Evolutionary conservation across 768 basidiomycete species (phyloP).

Genomic region (Lentinula raphanica): DNA sequence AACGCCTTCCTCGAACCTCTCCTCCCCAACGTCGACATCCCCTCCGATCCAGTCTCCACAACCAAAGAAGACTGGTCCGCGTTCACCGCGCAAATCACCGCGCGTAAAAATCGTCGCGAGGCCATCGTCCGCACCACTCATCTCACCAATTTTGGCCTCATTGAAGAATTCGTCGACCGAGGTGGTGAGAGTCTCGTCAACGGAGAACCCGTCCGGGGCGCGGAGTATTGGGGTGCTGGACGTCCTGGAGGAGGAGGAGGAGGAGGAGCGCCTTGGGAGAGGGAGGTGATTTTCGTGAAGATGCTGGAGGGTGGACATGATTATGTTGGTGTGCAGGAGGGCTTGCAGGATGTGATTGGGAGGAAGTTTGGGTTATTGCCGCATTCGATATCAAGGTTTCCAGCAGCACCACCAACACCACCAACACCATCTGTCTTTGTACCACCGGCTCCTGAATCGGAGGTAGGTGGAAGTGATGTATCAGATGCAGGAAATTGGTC

Average conservation of each 20-base stretch:
- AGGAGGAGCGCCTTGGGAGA: neutral
- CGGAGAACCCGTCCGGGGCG: neutral
- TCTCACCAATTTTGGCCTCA: slow-evolving; percentile 43
- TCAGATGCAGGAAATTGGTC: slow-evolving; percentile 2
- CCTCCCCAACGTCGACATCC: slow-evolving; percentile 42
- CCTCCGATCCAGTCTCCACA: slow-evolving; percentile 28
- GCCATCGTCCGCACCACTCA: slow-evolving; percentile 39
- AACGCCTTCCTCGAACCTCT: slow-evolving; percentile 58
- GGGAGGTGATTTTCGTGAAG: slow-evolving; percentile 53
- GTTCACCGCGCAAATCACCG: slow-evolving; percentile 32
- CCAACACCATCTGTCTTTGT: neutral
- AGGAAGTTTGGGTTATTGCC: slow-evolving; percentile 28
- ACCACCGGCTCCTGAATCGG: neutral
- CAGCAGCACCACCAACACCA: neutral
- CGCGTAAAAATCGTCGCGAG: slow-evolving; percentile 36
- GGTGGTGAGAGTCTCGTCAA: slow-evolving; percentile 18
- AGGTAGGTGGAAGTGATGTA: neutral
- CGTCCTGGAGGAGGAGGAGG: neutral
- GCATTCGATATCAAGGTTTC: neutral
- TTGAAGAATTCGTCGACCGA: slow-evolving; percentile 44
- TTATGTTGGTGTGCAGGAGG: slow-evolving; percentile 52
- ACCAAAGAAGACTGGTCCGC: slow-evolving; percentile 39
- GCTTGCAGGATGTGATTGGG: slow-evolving; percentile 61
- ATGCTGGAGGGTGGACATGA: slow-evolving; percentile 56
- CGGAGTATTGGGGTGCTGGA: slow-evolving; percentile 1